Evolutionary conservation across 371 early-diverging fungal genomes (phyloP).

Genomic region (Cladochytrium tenue): DNA sequence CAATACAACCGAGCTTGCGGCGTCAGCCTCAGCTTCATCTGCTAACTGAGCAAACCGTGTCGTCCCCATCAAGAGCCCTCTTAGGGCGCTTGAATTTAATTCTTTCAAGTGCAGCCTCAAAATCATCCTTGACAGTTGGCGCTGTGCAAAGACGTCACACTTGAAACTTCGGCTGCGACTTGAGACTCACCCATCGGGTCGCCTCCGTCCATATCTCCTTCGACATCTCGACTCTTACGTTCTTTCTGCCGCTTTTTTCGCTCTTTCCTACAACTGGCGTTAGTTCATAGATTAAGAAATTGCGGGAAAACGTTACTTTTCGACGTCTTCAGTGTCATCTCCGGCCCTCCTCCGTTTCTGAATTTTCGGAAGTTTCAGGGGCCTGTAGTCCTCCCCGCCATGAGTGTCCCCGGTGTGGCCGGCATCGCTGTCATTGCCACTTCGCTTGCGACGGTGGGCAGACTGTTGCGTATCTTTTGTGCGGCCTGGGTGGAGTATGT

Average conservation of each 20-base stretch:
- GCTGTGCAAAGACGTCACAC: no score
- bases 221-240: background rate
- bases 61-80: slow-evolving; percentile 28
- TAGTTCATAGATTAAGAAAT: no score
- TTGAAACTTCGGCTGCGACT: no score
- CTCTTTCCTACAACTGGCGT: background rate
- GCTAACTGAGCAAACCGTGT: slow-evolving; percentile 14
- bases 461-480: no score
- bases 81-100: slow-evolving; percentile 31
- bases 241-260: background rate
- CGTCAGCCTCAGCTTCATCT: background rate
- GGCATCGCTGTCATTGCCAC: background rate
- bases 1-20: no score
- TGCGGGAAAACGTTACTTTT: no score
- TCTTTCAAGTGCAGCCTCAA: slow-evolving; percentile 30
- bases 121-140: slow-evolving; percentile 13
- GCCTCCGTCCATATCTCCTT: background rate
- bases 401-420: background rate
- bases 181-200: no score
- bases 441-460: background rate
- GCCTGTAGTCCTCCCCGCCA: background rate
- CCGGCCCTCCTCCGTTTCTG: background rate
- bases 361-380: background rate
- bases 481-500: no score
- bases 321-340: background rate